These are phyloP conservation scores for Maudiozyma humilis DNA, from an alignment of 1,139 yeast species.

Conservation along the genomic window DNA sequence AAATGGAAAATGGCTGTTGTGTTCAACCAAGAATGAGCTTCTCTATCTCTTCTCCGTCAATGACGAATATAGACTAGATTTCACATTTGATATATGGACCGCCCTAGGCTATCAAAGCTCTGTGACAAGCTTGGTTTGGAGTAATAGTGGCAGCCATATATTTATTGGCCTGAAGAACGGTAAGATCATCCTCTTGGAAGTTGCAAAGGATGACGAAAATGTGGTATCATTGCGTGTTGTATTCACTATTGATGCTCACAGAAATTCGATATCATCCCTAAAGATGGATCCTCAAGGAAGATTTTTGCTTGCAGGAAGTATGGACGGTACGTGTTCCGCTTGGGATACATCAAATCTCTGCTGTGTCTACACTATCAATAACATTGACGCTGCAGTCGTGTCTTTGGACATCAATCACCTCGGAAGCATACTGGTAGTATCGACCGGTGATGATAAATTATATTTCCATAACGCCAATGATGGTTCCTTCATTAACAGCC, in stretches of 20 bases:
- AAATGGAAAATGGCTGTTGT: slow-evolving; percentile 42
- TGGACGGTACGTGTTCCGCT: slow-evolving; percentile 59
- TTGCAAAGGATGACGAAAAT: slow-evolving; percentile 8
- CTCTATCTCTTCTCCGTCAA: slow-evolving; percentile 24
- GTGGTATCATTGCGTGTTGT: slow-evolving; percentile 19
- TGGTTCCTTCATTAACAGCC: slow-evolving; percentile 17
- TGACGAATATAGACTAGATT: slow-evolving; percentile 16
- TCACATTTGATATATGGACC: slow-evolving; percentile 11
- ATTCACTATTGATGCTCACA: slow-evolving; percentile 39
- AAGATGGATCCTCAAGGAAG: slow-evolving; percentile 53
- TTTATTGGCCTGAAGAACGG: slow-evolving; percentile 34
- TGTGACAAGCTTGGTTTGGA: slow-evolving; percentile 27
- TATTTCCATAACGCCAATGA: slow-evolving; percentile 36
- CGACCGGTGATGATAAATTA: slow-evolving; percentile 39
- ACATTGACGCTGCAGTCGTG: slow-evolving; percentile 44
- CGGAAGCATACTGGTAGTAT: slow-evolving; percentile 40
- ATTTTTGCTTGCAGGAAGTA: slow-evolving; percentile 52
- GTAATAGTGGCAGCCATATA: slow-evolving; percentile 28
- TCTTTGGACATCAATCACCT: slow-evolving; percentile 40
- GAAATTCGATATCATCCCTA: slow-evolving; percentile 45
- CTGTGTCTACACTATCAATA: slow-evolving; percentile 38
- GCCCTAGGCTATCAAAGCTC: slow-evolving; percentile 10
- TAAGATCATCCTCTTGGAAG: slow-evolving; percentile 33
- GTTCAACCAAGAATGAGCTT: slow-evolving; percentile 35
- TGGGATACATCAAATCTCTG: slow-evolving; percentile 47